Evolutionary conservation across 345 rosid species (phyloP), one percentile per base, ranked within the genome.

Genomic region (Arabidopsis arenosa): DNA sequence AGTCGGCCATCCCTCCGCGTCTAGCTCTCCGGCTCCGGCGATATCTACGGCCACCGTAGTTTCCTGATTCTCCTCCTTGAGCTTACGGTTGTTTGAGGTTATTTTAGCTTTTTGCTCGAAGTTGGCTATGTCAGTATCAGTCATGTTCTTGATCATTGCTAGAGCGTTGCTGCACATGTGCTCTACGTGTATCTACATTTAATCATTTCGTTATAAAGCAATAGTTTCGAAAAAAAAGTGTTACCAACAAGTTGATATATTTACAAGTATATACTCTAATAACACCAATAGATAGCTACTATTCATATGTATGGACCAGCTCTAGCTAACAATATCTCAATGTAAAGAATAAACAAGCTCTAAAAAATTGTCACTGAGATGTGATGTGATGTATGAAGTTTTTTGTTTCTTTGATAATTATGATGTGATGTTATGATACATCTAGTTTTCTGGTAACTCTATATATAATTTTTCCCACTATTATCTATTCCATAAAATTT

Each of bases 81-180:
- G 84, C 81, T 86, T 87, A 73, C 91, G 79, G 74, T 76, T 75
- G 53, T 68, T 48, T 44, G 76, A 32, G 44, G 44, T 68, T 32
- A 21, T 2, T 35, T 57, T 48, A 52, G 72, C 63, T 52, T 70
- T 53, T 49, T 47, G 66, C 77, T 82, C 86, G 30, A 73, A 79
- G 41, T 69, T 75, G 32, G 84, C 86, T 28, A 87, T 83, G 61
- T 87, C 91, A 4, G 81, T 73, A 78, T 87, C 91, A 0, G 91
- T 87, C 91, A 87, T 81, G 79, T 87, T 85, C 83, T 80, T 87
- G 75, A 81, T 84, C 91, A 87, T 87, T 12, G 87, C 91, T 28
- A 87, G 76, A 4, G 78, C 89, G 63, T 87, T 87, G 60, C 91
- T 80, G 57, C 91, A 87, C 91, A 87, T 87, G 58, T 48, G 73